Evolutionary conservation across 202 grass and related monocot species (phyloP).

Genomic region (Carex sylvatica): DNA sequence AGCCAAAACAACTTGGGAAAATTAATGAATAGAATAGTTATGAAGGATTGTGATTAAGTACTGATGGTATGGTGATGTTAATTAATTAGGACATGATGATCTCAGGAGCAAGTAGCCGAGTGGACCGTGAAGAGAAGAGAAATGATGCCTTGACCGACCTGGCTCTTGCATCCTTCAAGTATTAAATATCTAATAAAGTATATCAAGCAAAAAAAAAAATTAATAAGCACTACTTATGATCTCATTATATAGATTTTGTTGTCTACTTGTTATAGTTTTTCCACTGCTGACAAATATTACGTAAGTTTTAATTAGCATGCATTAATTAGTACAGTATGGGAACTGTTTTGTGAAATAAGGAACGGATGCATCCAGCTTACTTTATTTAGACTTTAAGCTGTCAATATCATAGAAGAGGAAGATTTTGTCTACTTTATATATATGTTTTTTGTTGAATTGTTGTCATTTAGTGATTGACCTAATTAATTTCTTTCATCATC

Average conservation of each 20-base stretch:
- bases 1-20: not conserved
- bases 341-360: no score
- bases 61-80: not conserved
- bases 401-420: no score
- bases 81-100: not conserved
- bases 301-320: not conserved
- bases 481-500: no score
- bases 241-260: not conserved
- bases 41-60: not conserved
- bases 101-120: not conserved
- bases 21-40: not conserved
- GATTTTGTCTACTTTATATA: no score
- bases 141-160: constrained; percentile 32
- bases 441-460: no score
- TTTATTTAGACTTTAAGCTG: no score
- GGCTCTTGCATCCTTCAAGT: constrained; percentile 35
- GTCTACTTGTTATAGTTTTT: not conserved
- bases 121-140: not conserved
- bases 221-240: not conserved
- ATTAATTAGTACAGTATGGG: no score
- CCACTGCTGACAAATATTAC: not conserved
- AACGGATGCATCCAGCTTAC: no score
- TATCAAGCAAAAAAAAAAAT: no score
- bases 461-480: no score
- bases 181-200: constrained; percentile 20